Percentiles rank a stretch among this genome's conserved stretches.
Evolutionary conservation across 306 rosid genomes (phyloP).

Genomic region (Dryas drummondii): DNA sequence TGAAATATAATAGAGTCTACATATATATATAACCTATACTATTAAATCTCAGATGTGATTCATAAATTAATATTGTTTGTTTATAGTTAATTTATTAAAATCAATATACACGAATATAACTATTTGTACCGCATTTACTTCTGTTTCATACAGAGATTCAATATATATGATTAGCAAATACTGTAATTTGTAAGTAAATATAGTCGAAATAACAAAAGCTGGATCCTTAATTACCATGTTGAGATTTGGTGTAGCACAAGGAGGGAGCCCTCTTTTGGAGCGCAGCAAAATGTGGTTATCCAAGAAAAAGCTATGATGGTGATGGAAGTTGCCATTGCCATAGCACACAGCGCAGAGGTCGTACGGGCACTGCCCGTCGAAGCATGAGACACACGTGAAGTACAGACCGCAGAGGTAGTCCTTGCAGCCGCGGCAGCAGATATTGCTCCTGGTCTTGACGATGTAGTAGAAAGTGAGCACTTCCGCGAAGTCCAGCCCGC

Average conservation of each 20-base stretch:
- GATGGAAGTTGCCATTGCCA: background rate
- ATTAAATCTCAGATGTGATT: too few species aligned
- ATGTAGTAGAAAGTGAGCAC: conserved; percentile 18
- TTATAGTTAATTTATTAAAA: too few species aligned
- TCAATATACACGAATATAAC: too few species aligned
- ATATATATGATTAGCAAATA: too few species aligned
- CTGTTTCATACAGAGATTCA: too few species aligned
- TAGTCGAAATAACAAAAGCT: background rate
- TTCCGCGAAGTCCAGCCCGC: conserved; percentile 12
- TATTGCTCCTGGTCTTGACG: conserved; percentile 2
- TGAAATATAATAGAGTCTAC: too few species aligned
- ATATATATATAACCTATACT: too few species aligned
- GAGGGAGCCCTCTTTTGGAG: conserved; percentile 26
- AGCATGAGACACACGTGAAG: conserved; percentile 11
- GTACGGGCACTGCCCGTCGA: background rate
- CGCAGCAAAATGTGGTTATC: conserved; percentile 15
- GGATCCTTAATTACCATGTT: background rate
- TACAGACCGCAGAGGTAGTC: background rate
- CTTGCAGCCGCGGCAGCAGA: background rate
- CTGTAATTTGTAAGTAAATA: too few species aligned
- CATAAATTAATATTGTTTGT: too few species aligned
- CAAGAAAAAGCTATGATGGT: conserved; percentile 17
- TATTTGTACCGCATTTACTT: too few species aligned
- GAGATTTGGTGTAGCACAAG: background rate
- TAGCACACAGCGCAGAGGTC: conserved; percentile 13